A percentile compares a stretch with the other conserved stretches of the same genome.
Evolutionary conservation across 306 rosid genomes (phyloP).

Genomic region (Lathyrus sativus): DNA sequence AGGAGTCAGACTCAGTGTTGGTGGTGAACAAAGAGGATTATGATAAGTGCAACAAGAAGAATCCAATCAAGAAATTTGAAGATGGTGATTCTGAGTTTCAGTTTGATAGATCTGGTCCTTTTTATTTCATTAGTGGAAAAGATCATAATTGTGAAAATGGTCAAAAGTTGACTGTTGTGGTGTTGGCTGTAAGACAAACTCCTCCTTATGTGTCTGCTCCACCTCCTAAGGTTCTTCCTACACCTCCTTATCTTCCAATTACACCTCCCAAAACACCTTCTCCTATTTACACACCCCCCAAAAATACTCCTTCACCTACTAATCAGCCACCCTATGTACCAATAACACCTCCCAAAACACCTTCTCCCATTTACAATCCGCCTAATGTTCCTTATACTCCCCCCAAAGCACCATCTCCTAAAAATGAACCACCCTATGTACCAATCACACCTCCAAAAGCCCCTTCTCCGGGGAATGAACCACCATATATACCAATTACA

Average conservation of each 20-base stretch:
- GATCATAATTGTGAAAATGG: slow-evolving; percentile 64
- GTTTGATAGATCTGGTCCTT: slow-evolving; percentile 67
- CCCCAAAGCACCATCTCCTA: not conserved
- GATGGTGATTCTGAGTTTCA: slow-evolving; percentile 66
- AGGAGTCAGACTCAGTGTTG: slow-evolving; percentile 71
- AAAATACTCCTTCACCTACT: not conserved
- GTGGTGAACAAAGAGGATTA: slow-evolving; percentile 69
- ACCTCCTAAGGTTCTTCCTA: too few relatives aligned
- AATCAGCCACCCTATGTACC: slow-evolving; percentile 12
- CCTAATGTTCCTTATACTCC: slow-evolving; percentile 3
- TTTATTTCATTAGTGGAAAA: slow-evolving; percentile 69
- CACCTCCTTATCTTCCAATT: slow-evolving; percentile 20
- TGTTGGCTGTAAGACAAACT: slow-evolving; percentile 48
- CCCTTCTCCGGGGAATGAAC: not conserved
- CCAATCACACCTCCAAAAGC: slow-evolving; percentile 21
- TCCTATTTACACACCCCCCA: not conserved
- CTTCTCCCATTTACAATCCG: slow-evolving; percentile 12
- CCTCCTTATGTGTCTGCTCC: not conserved
- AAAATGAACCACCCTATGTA: not conserved
- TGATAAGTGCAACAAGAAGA: slow-evolving; percentile 60
- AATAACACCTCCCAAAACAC: slow-evolving; percentile 11
- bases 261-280: slow-evolving; percentile 23
- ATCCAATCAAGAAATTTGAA: slow-evolving; percentile 62
- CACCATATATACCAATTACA: not conserved
- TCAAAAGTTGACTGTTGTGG: slow-evolving; percentile 64